A percentile compares a stretch with the other conserved stretches of the same genome.
These are phyloP conservation scores for Metschnikowia gruessii DNA, from an alignment of 805 yeast genomes.

Conservation along the genomic window DNA sequence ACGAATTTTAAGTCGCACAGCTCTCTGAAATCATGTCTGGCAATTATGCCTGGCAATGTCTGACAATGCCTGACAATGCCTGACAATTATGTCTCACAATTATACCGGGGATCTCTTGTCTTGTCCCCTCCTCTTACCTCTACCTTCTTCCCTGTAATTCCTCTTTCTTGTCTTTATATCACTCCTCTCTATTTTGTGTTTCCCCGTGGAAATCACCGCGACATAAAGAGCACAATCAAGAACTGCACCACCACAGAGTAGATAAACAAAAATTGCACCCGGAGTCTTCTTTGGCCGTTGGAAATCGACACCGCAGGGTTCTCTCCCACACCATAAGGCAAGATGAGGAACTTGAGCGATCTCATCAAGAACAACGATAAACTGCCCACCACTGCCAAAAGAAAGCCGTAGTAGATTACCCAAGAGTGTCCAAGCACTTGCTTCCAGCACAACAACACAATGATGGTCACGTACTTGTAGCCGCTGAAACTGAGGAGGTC, in stretches of 20 bases:
- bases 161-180: too few species aligned
- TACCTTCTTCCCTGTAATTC: not conserved
- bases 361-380: slow-evolving; percentile 63
- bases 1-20: too few species aligned
- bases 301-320: slow-evolving; percentile 57
- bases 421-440: slow-evolving; percentile 39
- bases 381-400: slow-evolving; percentile 38
- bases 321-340: slow-evolving; percentile 45
- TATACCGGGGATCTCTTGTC: too few species aligned
- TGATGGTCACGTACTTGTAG: slow-evolving; percentile 85
- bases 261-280: slow-evolving; percentile 82
- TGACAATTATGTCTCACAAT: too few species aligned
- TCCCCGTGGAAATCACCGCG: slow-evolving; percentile 9
- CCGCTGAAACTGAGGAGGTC: slow-evolving; percentile 90
- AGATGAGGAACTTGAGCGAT: slow-evolving; percentile 63
- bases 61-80: too few species aligned
- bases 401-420: slow-evolving; percentile 34
- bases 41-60: too few species aligned
- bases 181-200: too few species aligned
- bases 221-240: slow-evolving; percentile 68
- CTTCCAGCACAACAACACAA: slow-evolving; percentile 53
- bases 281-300: slow-evolving; percentile 65
- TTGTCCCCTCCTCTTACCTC: not conserved
- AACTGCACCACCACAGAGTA: slow-evolving; percentile 84
- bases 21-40: too few species aligned